These are phyloP conservation scores for Coniochaeta sp. DNA, from an alignment of 2,329 filamentous ascomycete genomes.

Conservation along the genomic window DNA sequence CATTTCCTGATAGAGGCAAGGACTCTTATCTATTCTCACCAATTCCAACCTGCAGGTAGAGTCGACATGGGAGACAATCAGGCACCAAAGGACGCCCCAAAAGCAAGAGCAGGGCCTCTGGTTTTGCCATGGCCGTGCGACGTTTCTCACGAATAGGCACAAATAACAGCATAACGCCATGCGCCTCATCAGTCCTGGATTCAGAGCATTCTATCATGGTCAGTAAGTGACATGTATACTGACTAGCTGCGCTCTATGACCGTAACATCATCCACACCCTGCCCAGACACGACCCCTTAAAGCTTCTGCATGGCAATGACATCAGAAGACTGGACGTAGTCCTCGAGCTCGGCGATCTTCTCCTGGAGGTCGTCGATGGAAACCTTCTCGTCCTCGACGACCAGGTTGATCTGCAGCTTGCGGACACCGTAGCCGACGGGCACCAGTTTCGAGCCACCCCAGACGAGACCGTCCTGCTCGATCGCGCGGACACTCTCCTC, in stretches of 20 bases:
- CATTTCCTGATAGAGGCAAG: too few relatives aligned
- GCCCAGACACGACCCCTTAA: conserved; percentile 35
- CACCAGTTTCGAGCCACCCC: conserved; percentile 85
- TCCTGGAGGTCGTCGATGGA: conserved; percentile 81
- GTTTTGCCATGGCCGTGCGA: neutral
- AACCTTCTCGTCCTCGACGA: conserved; percentile 96
- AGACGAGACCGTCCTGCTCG: conserved; percentile 86
- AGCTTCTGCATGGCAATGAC: conserved; percentile 88
- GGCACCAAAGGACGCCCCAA: too few relatives aligned
- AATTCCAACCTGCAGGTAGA: too few relatives aligned
- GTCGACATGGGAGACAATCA: too few relatives aligned
- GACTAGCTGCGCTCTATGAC: conserved; percentile 2
- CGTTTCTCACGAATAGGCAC: neutral
- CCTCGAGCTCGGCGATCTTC: conserved; percentile 76
- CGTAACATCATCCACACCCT: neutral
- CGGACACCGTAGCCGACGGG: conserved; percentile 93
- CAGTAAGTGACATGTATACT: conserved; percentile 3
- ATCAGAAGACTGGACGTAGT: conserved; percentile 93
- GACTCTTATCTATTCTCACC: too few relatives aligned
- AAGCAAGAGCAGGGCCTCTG: too few relatives aligned
- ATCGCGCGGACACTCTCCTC: conserved; percentile 74
- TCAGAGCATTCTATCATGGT: neutral
- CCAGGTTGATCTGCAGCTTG: conserved; percentile 98
- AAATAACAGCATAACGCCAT: neutral
- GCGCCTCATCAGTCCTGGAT: neutral